A percentile compares a stretch with the other conserved stretches of the same genome.
phyloP scores from a whole-genome alignment of 257 asterid species.

The Penstemon davidsonii region DNA sequence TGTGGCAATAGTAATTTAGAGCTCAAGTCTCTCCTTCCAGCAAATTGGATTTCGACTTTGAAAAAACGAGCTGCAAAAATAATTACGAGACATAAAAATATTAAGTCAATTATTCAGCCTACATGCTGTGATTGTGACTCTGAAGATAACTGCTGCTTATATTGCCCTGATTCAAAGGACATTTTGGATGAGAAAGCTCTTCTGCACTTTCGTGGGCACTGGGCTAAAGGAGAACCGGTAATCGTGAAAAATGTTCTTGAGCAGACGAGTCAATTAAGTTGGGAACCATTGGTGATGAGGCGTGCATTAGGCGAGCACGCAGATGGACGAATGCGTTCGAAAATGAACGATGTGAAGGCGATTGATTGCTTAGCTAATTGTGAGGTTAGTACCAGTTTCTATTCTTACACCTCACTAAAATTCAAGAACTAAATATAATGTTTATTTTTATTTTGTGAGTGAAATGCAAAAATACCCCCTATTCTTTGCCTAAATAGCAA shows the following conservation, averaged over 20 bases:
- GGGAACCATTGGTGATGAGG: constrained; percentile 88
- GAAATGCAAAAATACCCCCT: no score
- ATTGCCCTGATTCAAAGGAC: constrained; percentile 50
- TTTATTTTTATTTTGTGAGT: background rate
- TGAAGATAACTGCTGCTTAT: constrained; percentile 40
- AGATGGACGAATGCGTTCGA: constrained; percentile 19
- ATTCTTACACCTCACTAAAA: constrained; percentile 7
- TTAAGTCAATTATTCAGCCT: no score
- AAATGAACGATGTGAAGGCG: constrained; percentile 52
- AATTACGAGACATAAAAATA: no score
- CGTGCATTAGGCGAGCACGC: constrained; percentile 49
- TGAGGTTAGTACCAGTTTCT: constrained; percentile 40
- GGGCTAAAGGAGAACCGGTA: constrained; percentile 66
- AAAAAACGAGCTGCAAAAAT: constrained; percentile 35
- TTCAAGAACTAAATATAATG: background rate
- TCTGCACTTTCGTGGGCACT: constrained; percentile 62
- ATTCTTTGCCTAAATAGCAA: no score
- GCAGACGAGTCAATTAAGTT: constrained; percentile 57
- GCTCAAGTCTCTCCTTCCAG: constrained; percentile 31
- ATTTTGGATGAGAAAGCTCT: constrained; percentile 34
- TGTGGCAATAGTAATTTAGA: constrained; percentile 49
- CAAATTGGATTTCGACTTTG: constrained; percentile 17
- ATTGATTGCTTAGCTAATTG: constrained; percentile 67
- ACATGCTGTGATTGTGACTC: background rate
- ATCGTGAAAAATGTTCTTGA: constrained; percentile 47